Base-by-base conservation (phyloP, 805 yeast species). In the Torulaspora indica region DNA sequence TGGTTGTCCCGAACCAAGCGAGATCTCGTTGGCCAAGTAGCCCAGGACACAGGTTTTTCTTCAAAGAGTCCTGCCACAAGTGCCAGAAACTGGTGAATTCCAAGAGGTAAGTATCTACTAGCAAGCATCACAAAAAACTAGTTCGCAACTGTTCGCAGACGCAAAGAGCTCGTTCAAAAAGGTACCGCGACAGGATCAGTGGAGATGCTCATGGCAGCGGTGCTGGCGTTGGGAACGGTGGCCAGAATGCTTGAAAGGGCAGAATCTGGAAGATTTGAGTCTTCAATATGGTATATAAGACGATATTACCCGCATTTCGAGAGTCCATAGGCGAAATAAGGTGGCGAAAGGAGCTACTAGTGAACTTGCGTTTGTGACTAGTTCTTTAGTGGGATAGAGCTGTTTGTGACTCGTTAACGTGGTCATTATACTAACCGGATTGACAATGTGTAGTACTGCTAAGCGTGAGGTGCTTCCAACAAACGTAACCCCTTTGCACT, bases 401-500 rank as follows among this genome's bases (percentile, higher is more conserved):
- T 31, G 34, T 31, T 31, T 15, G 17, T 41, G 24, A 29, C 39
- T 25, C 17, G 18, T 13, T 24, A 12, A 10, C 23, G 31, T 33
- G 35, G 15, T 14, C 12, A 6, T 18, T 41, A 18, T 22, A 22
- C 23, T n/a, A 9, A 31, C 45, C n/a, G n/a, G n/a, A n/a, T n/a
- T 20, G 22, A 20, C 5, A 20, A 20, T 20, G 22, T 20, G 5
- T 20, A 20, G 22, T 20, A 20, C 22, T 20, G 22, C 45, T 18
- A 50, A 59, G 34, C 69, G 74, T 57, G 75, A 71, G 54, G 61
- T 72, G 33, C 76, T 80, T 48, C 95, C 86, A 55, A 70, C 71
- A 38, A 70, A 75, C 42, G 83, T 89, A 48, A 74, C 74, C 47
- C 97, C 98, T 28, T 55, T 69, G 28, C 85, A 85, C 65, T 91